Conservation (phyloP, 352 stramenopile species). For the Phytopythium helicoides region DNA sequence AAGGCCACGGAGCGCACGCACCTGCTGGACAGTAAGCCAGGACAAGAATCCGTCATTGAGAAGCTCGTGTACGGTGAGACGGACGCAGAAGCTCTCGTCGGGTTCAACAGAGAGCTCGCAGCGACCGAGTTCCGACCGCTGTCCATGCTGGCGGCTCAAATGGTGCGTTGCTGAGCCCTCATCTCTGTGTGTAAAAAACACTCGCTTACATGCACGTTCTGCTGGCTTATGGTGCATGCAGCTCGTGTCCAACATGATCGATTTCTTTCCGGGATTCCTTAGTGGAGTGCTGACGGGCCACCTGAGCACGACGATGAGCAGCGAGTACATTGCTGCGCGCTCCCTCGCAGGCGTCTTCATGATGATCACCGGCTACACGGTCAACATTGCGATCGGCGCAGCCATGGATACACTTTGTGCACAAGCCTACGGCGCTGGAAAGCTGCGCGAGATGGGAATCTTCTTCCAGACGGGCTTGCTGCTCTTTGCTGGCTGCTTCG, state of each 20-base stretch:
- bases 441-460: conserved; percentile 80
- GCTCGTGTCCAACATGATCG: conserved; percentile 65
- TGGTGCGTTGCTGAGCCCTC: conserved; percentile 1
- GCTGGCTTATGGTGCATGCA: not conserved
- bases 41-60: conserved; percentile 1
- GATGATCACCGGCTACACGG: conserved; percentile 80
- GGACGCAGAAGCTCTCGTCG: not conserved
- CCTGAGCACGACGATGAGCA: conserved; percentile 53
- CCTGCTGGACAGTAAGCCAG: conserved; percentile 3
- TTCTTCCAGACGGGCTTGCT: conserved; percentile 85
- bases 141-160: conserved; percentile 3
- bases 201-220: not conserved
- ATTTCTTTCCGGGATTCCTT: conserved; percentile 66
- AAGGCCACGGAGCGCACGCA: conserved; percentile 3
- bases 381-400: conserved; percentile 79
- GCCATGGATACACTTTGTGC: conserved; percentile 90
- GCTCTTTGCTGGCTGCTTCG: conserved; percentile 62
- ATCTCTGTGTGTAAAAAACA: no score
- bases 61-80: not conserved
- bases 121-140: conserved; percentile 4
- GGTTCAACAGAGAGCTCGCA: conserved; percentile 2
- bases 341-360: conserved; percentile 77
- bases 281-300: conserved; percentile 70
- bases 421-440: conserved; percentile 81
- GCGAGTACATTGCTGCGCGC: conserved; percentile 75